Base-by-base conservation (phyloP, 495 filamentous ascomycete genomes). In the Penicillium steckii region DNA sequence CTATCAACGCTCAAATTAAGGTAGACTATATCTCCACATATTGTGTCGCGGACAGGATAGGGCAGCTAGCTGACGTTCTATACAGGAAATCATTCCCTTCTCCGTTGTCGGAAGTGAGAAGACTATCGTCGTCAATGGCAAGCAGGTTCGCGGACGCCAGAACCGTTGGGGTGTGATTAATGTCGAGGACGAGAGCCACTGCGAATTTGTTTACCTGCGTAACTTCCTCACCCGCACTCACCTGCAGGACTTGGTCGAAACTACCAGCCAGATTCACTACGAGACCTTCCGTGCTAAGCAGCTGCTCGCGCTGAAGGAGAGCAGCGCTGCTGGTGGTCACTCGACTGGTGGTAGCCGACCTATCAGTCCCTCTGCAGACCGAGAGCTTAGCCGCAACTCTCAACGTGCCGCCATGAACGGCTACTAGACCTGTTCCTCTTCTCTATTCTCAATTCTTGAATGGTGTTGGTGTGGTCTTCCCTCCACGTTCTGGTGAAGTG, bases 251-350 rank as follows among this genome's bases (percentile, higher is more conserved):
- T 84, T 99, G 50, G 97, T 99, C 71, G 94, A 96, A 72, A 99
- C 94, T 10, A 99, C 94, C n/a, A 96, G 92, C 59, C 94, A 97
- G 78, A 99, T 97, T 74, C 94, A 99, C 79, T 99, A 99, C 78
- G 94, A 99, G 80, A 95, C 90, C 44, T 99, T 97, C 91, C 93
- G 94, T 74, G 93, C 94, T 58, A 99, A 97, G 83, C 95, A 99
- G 74, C 80, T 99, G 62, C 73, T 99, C 59, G 94, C 94, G 44
- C 81, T 99, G 61, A 97, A 97, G 83, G 94, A 99, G 80, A 94
- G 87, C 78, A 96, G 90, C 68, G 90, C 89, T 52, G 88, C 89
- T 49, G 81, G 80, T 52, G 84, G 87, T 58, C 85, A 89, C 70
- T 41, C 38, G 3, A 73, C 73, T 46, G 66, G 66, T 56, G 86